Base-by-base conservation (phyloP, 257 asterid species). In the Anisodus tanguticus region DNA sequence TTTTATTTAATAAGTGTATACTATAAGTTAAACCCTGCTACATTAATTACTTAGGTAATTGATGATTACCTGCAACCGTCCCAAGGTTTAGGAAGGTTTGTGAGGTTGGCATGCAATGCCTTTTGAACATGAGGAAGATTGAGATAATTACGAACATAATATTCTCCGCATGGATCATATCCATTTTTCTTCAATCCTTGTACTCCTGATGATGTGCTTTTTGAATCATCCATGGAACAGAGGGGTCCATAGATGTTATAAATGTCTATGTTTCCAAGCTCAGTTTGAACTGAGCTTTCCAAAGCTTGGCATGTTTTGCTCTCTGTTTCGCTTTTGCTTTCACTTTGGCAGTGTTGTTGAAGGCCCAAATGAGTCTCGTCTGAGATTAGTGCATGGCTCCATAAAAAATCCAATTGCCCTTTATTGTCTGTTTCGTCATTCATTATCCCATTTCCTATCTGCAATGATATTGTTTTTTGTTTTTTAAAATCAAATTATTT, bases 361-460 rank as follows among this genome's bases (percentile, higher is more conserved):
- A 89, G 81, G 35, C 84, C 88, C 17, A 51, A 74, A 78, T 89
- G 77, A 7, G 88, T 89, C 70, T 87, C 90, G 17, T 89, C 92
- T 2, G 90, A 89, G 13, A 89, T 89, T 2, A 89, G 62, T 1
- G 92, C 92, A 45, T 89, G 92, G 85, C 89, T 89, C 92, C 92
- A 89, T 5, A 87, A 71, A 60, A 63, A 87, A 68, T 89, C 92
- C 4, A 63, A 82, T 1, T 57, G 39, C 67, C 92, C 92, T 43
- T 43, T 84, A 5, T 2, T 39, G 57, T 89, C 92, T 49, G 88
- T 87, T 0, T 19, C 90, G 0, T 54, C 86, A 47, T 89, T 88
- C 89, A 89, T 86, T 78, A 87, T 84, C 76, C 92, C 92, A 83
- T 89, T 89, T 58, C 92, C 92, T 22, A 89, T 85, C 92, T 89